Evolutionary conservation across 129 eudicot genomes (phyloP).

Genomic region (Smallanthus sonchifolius): DNA sequence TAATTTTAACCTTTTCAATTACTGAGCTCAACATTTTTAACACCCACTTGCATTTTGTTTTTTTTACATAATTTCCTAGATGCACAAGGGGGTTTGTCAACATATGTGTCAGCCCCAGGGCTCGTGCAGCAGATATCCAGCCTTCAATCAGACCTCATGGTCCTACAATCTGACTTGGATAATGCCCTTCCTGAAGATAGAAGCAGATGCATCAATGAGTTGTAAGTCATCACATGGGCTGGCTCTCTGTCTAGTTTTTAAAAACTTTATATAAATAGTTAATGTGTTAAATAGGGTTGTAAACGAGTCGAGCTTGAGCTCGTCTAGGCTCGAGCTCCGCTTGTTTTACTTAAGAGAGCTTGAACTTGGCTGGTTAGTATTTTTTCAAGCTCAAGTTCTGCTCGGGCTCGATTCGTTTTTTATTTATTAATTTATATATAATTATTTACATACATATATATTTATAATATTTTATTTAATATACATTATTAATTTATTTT

Average conservation of each 20-base stretch:
- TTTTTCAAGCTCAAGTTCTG: neutral
- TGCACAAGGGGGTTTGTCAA: slow-evolving; percentile 76
- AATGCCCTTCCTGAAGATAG: slow-evolving; percentile 93
- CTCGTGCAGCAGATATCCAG: slow-evolving; percentile 82
- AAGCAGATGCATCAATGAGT: slow-evolving; percentile 84
- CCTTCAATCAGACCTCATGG: slow-evolving; percentile 82
- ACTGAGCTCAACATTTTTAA: neutral
- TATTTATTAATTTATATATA: too few species aligned
- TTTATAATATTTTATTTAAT: too few species aligned
- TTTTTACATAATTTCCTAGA: slow-evolving; percentile 32
- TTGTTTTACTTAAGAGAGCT: too few species aligned
- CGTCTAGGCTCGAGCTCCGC: neutral
- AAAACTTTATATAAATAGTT: neutral
- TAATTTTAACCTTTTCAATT: neutral
- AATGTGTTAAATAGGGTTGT: neutral
- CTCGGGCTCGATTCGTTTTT: neutral
- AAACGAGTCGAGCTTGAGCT: neutral
- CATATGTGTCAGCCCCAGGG: slow-evolving; percentile 98
- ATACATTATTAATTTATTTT: too few species aligned
- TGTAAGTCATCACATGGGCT: slow-evolving; percentile 52
- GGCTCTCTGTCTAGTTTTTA: neutral
- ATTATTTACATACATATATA: too few species aligned
- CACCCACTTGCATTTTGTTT: neutral
- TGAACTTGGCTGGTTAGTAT: too few species aligned
- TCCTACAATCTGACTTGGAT: slow-evolving; percentile 85